A percentile compares a stretch with the other conserved stretches of the same genome.
Evolutionary conservation across 2,329 filamentous ascomycete genomes (phyloP).

Genomic region (Fusarium chuoi): DNA sequence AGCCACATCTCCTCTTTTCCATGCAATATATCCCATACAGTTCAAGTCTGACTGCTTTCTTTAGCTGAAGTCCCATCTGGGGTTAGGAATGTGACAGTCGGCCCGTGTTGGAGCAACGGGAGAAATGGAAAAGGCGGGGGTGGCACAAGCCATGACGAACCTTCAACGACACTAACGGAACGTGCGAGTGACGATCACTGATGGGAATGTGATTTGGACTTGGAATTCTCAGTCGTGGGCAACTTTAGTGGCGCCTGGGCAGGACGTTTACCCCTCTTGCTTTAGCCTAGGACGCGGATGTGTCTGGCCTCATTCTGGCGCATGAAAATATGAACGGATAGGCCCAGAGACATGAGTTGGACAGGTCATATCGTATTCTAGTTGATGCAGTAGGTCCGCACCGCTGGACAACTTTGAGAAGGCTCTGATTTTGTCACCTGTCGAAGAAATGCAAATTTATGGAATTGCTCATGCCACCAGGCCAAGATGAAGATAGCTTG

Average conservation of each 20-base stretch:
- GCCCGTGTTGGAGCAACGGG: background rate
- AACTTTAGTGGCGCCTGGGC: background rate
- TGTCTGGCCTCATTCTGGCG: background rate
- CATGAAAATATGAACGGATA: too few relatives aligned
- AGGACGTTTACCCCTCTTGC: background rate
- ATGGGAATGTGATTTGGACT: background rate
- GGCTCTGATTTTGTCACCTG: rapidly evolving
- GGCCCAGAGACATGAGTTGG: rapidly evolving
- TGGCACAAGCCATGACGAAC: background rate
- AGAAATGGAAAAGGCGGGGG: background rate
- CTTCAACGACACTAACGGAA: background rate
- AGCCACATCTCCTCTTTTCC: background rate
- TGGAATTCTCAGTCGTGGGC: background rate
- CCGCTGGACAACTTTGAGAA: rapidly evolving
- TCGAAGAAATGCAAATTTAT: background rate
- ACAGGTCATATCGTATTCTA: background rate
- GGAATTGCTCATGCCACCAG: background rate
- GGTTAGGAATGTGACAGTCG: background rate
- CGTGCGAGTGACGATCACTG: background rate
- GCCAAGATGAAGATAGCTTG: background rate
- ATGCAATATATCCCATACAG: background rate
- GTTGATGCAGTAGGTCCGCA: rapidly evolving
- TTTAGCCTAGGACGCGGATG: too few relatives aligned
- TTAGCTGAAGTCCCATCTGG: background rate
- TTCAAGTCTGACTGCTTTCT: background rate